Conservation (phyloP, 139 green algal species). For the Pseudopediastrum boryanum region DNA sequence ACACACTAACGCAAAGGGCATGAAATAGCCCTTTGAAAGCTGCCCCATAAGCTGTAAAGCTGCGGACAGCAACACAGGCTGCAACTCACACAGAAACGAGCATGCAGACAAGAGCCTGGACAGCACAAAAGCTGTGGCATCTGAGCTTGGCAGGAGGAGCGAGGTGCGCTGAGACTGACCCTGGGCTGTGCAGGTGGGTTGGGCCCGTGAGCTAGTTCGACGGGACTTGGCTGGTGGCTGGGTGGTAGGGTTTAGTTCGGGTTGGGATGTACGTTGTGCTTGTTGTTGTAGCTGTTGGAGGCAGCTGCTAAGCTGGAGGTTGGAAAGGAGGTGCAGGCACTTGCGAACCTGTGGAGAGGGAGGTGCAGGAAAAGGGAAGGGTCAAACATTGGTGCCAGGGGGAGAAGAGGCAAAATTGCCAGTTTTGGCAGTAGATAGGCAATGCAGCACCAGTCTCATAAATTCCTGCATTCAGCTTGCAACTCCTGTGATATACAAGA, state of each 20-base stretch:
- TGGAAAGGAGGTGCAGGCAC: neutral
- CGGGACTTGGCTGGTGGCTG: neutral
- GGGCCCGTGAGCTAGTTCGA: neutral
- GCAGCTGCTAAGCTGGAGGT: conserved; percentile 27
- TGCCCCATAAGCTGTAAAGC: conserved; percentile 55
- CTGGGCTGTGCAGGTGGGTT: neutral
- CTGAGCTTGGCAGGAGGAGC: neutral
- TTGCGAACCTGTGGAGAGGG: conserved; percentile 12
- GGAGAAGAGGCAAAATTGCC: neutral
- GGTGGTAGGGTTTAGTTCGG: neutral
- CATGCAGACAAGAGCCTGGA: conserved; percentile 38
- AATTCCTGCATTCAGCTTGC: neutral
- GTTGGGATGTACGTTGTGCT: conserved; percentile 29
- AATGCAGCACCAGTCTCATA: neutral
- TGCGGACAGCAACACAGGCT: conserved; percentile 28
- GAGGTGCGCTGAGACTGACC: neutral
- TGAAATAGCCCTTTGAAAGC: conserved; percentile 73
- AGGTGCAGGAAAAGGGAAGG: neutral
- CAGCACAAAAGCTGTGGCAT: conserved; percentile 36
- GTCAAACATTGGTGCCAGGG: neutral
- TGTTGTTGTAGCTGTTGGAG: conserved; percentile 6
- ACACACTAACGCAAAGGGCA: conserved; percentile 63
- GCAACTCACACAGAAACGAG: conserved; percentile 32
- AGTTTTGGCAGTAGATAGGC: neutral
- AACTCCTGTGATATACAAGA: neutral